A percentile compares a stretch with the other conserved stretches of the same genome.
Evolutionary conservation across 2,329 filamentous ascomycete species (phyloP).

Genomic region (Penicillium sp.): DNA sequence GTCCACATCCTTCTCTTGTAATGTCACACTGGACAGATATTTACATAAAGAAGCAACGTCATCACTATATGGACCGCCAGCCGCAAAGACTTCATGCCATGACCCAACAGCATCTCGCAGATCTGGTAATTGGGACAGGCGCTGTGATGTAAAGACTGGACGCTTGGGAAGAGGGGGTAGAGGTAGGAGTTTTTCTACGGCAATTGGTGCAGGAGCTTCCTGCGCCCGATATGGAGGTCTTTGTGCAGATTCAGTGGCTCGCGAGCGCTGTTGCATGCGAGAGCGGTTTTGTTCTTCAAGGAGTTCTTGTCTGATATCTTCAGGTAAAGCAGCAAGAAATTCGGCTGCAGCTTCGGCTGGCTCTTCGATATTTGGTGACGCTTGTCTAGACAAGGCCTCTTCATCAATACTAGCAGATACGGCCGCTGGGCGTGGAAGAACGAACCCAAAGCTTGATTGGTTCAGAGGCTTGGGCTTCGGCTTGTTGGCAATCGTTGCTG

Average conservation of each 20-base stretch:
- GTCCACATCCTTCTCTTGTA: constrained; percentile 72
- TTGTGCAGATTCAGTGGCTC: constrained; percentile 45
- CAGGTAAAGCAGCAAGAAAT: constrained; percentile 79
- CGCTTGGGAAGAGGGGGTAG: constrained; percentile 53
- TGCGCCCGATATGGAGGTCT: constrained; percentile 18
- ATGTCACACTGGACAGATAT: constrained; percentile 71
- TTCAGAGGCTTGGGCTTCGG: constrained; percentile 53
- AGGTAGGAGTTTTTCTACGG: constrained; percentile 27
- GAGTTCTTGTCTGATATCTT: constrained; percentile 76
- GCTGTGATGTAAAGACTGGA: constrained; percentile 63
- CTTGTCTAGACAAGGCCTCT: constrained; percentile 19
- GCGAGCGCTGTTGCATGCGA: constrained; percentile 59
- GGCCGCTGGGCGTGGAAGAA: constrained; percentile 37
- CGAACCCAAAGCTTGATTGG: constrained; percentile 77
- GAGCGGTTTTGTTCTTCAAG: constrained; percentile 68
- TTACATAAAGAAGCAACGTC: constrained; percentile 73
- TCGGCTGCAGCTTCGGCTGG: constrained; percentile 58
- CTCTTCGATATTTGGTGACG: constrained; percentile 33
- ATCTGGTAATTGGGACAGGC: constrained; percentile 58
- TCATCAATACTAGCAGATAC: constrained; percentile 15
- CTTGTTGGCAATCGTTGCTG: constrained; percentile 53
- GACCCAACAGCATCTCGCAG: constrained; percentile 71
- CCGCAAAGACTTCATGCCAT: constrained; percentile 72
- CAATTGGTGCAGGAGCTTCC: constrained; percentile 15
- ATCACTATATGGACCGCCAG: constrained; percentile 73